Base-by-base conservation (phyloP, 1,284 basidiomycete genomes). In the Xanthoconium separans region DNA sequence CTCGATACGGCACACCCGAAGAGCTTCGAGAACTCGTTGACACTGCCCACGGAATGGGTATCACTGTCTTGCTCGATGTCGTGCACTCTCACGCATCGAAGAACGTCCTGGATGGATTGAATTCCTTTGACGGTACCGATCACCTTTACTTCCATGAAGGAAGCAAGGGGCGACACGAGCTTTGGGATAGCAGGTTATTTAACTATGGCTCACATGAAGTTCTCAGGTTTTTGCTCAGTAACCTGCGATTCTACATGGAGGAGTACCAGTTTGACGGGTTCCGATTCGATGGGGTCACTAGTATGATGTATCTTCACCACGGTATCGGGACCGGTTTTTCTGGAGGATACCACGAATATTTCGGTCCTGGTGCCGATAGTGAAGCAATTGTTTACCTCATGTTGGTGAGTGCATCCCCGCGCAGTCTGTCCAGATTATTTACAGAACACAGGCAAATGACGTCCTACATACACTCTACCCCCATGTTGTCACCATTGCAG, bases 1-100 rank as follows among this genome's bases (percentile, higher is more conserved):
- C 94, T 44, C 89, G 96, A 31, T 98, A 91, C 66, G 96, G 95
- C 18, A 89, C 84, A 3, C 96, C 96, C 0, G 96, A 99, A 66
- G 94, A 99, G 36, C 82, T 99, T 55, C 97, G 94, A 71, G 92
- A 96, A 66, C 84, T 99, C 44, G 82, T 99, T 59, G 96, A 99
- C 73, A 92, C 89, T 18, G 96, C 96, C 0, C 96, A 99, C 65
- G 87, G 87, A 27, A 81, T 98, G 81, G 95, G 95, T 6, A 76
- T 99, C 57, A 92, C 91, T 0, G 93, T 99, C 8, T 83, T 99
- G 39, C 85, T 99, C 44, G 96, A 99, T 66, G 86, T 99, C 43
- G 96, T 99, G 2, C 96, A 99, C 73, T 98, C 95, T 8, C 96
- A 99, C 73, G 96, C 96, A 2, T 95, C 91, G 79, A 99, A 98